These are phyloP conservation scores for Oryza brachyantha DNA, from an alignment of 176 grass and related monocot genomes.

Conservation along the genomic window DNA sequence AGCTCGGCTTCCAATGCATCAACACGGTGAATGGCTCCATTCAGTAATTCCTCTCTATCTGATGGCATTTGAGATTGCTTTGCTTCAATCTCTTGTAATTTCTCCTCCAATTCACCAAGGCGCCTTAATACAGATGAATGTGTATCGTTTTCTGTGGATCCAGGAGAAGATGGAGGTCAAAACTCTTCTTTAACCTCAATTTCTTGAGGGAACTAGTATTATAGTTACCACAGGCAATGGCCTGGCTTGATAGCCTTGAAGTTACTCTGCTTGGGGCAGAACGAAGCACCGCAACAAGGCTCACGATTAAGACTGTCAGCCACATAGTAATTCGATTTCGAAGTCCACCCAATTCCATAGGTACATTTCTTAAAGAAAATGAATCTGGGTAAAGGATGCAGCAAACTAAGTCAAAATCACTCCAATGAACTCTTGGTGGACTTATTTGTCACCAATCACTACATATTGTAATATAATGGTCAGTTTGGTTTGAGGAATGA, in stretches of 20 bases:
- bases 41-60: slow-evolving; percentile 81
- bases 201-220: slow-evolving; percentile 18
- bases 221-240: slow-evolving; percentile 27
- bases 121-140: slow-evolving; percentile 44
- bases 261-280: slow-evolving; percentile 45
- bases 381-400: slow-evolving; percentile 43
- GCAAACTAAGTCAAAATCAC: slow-evolving; percentile 16
- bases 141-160: slow-evolving; percentile 33
- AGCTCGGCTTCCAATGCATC: slow-evolving; percentile 93
- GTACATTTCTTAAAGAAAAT: slow-evolving; percentile 36
- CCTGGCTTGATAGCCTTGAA: slow-evolving; percentile 48
- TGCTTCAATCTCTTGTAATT: slow-evolving; percentile 56
- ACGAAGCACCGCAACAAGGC: slow-evolving; percentile 52
- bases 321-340: slow-evolving; percentile 45
- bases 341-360: slow-evolving; percentile 8
- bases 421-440: neutral
- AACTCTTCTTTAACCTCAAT: slow-evolving; percentile 38
- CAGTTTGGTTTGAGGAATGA: neutral
- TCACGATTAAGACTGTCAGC: slow-evolving; percentile 53
- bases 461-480: neutral
- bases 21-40: slow-evolving; percentile 54
- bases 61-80: slow-evolving; percentile 73
- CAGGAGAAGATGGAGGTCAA: slow-evolving; percentile 43
- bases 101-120: slow-evolving; percentile 75
- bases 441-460: neutral